A percentile compares a stretch with the other conserved stretches of the same genome.
Evolutionary conservation across 1,284 basidiomycete genomes (phyloP).

Genomic region (Trichosporon ovoides): DNA sequence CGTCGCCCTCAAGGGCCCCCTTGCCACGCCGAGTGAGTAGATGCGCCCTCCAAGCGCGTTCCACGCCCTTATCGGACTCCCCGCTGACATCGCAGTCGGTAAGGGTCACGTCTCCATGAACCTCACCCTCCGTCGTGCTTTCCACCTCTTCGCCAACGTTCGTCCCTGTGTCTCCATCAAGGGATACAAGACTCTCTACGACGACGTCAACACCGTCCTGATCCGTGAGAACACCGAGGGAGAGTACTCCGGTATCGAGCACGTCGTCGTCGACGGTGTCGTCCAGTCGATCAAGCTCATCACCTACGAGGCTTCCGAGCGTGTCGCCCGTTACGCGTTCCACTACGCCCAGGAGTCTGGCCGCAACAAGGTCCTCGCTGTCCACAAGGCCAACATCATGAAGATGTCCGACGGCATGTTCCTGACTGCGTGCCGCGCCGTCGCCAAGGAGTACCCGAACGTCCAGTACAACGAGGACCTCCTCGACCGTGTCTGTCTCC

Average conservation of each 20-base stretch:
- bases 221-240: slow-evolving; percentile 99
- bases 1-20: slow-evolving; percentile 92
- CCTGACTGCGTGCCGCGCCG: slow-evolving; percentile 91
- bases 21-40: slow-evolving; percentile 81
- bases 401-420: slow-evolving; percentile 99
- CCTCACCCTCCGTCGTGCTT: slow-evolving; percentile 91
- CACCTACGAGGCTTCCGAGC: slow-evolving; percentile 97
- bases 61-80: too few species aligned
- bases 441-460: slow-evolving; percentile 92
- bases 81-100: slow-evolving; percentile 59
- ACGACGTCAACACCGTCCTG: slow-evolving; percentile 95
- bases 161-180: slow-evolving; percentile 92
- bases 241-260: slow-evolving; percentile 99
- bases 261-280: slow-evolving; percentile 94
- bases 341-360: slow-evolving; percentile 87
- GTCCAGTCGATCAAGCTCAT: slow-evolving; percentile 99
- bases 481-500: slow-evolving; percentile 91
- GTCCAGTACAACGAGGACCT: slow-evolving; percentile 95
- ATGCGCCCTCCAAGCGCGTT: background rate
- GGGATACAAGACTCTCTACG: slow-evolving; percentile 97
- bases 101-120: slow-evolving; percentile 99
- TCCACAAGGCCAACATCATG: slow-evolving; percentile 99
- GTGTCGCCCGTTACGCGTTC: slow-evolving; percentile 98
- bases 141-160: slow-evolving; percentile 98
- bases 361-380: slow-evolving; percentile 90